Evolutionary conservation across 371 early-diverging fungal species (phyloP), one percentile per base, ranked within the genome.

Genomic region (Haplosporangium sp.): DNA sequence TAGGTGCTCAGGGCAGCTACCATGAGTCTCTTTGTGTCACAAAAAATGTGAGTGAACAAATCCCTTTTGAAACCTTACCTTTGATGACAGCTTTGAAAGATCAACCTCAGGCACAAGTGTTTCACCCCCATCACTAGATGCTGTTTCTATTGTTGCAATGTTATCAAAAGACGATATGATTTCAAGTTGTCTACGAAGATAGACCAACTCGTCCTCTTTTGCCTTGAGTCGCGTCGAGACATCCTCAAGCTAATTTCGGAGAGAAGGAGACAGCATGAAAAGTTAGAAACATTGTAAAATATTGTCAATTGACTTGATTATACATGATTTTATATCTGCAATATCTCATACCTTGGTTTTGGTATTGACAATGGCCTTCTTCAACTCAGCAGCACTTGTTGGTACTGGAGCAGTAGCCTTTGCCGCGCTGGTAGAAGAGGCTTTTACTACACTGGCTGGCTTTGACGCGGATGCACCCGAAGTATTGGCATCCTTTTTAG

Each of bases 71-170:
- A 52, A 52, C 50, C 6, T 4, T 77, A 77, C 78, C 73, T 72
- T 58, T 4, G 57, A 20, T 15, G 48, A 58, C 48, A 77, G 13
- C 65, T 66, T 72, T 45, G 63, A 66, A 39, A 65, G 65, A 56
- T 77, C 73, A 39, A 72, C 48, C 17, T 77, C 78, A 20, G 73
- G 78, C 11, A 77, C 73, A 19, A 77, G 56, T 9, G 78, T 77
- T 62, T 77, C 78, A 19, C 73, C 78, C 20, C 73, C 78, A 65
- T 77, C 78, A 47, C 78, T 77, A 56, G 73, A 72, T 7, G 65
- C 66, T 2, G 66, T 72, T 20, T 77, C 77, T 2, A 53, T 64
- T 6, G 56, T 50, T 7, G 63, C 37, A n/a, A 50, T 8, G 17
- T 65, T 55, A 27, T 61, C 61, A 1, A 50, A 15, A 38, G 17